Base-by-base conservation (phyloP, 495 filamentous ascomycete species). In the Sordaria brevicollis region DNA sequence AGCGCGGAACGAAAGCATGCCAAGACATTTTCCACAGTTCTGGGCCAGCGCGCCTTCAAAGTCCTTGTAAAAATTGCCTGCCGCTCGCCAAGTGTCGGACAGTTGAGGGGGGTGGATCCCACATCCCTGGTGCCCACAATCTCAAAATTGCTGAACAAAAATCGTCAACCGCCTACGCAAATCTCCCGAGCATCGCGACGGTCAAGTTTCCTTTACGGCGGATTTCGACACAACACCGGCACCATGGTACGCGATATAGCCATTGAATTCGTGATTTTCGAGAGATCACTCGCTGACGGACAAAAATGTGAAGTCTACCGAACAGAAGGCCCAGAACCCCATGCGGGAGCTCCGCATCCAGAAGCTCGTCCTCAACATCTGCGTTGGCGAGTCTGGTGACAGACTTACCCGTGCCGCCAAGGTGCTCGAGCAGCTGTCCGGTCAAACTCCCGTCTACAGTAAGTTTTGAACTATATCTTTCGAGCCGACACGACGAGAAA, bases 321-420 rank as follows among this genome's bases (percentile, higher is more conserved):
- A 62, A 62, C 49, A 93, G 80, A 94, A 98, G 87, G 85, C 86
- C 84, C 85, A 87, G 78, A 99, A 99, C 89, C 94, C 95, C 84
- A 98, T 98, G 96, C 91, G 93, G 85, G 94, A 98, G 87, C 92
- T 99, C 81, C 92, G 93, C 86, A 97, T 99, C 86, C 93, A 97
- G 86, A 99, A 99, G 89, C 93, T 99, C 84, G 95, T 98, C 82
- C 94, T 99, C 81, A 99, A 99, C 90, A 99, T 99, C 88, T 97
- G 91, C 71, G 96, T 99, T 82, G 96, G 96, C 85, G 96, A 99
- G 88, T 98, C 96, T 89, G 96, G 96, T 90, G 96, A 99, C 85
- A 96, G 96, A 90, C 90, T 99, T 80, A 99, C 96, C 77, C 91
- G 96, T 88, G 96, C 96, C 78, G 96, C 96, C 79, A 99, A 99